A percentile compares a stretch with the other conserved stretches of the same genome.
Conservation (phyloP, 768 basidiomycete genomes). For the Leucosporidium creatinivorum region DNA sequence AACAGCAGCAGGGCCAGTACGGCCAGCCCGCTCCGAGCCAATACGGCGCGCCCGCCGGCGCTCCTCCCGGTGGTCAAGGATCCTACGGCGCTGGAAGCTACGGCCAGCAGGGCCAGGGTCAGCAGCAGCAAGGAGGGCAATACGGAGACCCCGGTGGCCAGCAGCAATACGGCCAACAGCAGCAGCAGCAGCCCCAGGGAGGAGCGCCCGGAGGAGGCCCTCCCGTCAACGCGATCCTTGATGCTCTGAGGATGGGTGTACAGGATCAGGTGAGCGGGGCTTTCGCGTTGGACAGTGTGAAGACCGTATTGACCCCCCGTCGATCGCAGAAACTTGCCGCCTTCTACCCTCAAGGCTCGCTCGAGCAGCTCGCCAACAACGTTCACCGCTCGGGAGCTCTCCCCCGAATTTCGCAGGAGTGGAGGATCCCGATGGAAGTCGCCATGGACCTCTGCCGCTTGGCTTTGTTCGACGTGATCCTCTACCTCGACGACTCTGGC, state of each 20-base stretch:
- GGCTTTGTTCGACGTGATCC: slow-evolving; percentile 42
- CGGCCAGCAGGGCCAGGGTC: too few species aligned
- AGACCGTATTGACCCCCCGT: too few species aligned
- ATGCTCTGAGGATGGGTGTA: slow-evolving; percentile 15
- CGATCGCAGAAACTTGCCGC: slow-evolving; percentile 44
- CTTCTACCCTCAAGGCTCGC: slow-evolving; percentile 45
- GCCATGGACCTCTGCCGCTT: slow-evolving; percentile 44
- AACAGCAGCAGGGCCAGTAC: slow-evolving; percentile 3
- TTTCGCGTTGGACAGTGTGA: too few species aligned
- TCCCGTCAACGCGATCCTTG: slow-evolving; percentile 10
- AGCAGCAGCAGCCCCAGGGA: neutral
- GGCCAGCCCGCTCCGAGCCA: neutral
- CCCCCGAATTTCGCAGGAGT: slow-evolving; percentile 41
- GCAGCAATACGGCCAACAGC: neutral
- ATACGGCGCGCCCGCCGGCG: too few species aligned
- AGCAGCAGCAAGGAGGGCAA: neutral
- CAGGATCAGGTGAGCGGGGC: slow-evolving; percentile 17
- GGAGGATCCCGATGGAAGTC: slow-evolving; percentile 45
- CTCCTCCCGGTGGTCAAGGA: too few species aligned
- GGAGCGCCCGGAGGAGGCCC: too few species aligned
- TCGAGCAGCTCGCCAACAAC: slow-evolving; percentile 43
- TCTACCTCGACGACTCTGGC: slow-evolving; percentile 40
- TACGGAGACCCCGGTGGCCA: neutral
- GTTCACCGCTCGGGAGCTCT: slow-evolving; percentile 43
- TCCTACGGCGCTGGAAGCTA: too few species aligned